These are phyloP conservation scores for Babesia ovata DNA, from an alignment of 169 alveolate species.

Conservation along the genomic window DNA sequence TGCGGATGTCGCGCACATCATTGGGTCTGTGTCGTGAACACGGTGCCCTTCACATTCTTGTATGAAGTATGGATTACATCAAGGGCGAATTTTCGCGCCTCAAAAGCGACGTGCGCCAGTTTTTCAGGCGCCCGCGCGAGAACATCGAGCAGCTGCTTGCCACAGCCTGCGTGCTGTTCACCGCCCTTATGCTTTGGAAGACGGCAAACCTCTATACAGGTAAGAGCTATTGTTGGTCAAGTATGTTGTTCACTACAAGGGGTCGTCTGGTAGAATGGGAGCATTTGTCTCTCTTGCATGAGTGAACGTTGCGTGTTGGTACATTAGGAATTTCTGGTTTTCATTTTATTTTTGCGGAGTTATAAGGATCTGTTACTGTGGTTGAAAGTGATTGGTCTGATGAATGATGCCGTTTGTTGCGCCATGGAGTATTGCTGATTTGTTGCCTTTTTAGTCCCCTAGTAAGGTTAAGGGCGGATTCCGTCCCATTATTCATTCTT, in stretches of 20 bases:
- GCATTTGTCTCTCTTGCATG: neutral
- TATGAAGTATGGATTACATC: slow-evolving; percentile 45
- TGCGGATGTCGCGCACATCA: no score
- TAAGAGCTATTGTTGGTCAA: neutral
- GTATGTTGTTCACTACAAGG: no score
- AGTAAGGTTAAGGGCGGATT: neutral
- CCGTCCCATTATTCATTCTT: no score
- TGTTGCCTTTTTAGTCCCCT: neutral
- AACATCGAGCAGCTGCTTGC: slow-evolving; percentile 52
- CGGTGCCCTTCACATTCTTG: neutral
- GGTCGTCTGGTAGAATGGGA: neutral
- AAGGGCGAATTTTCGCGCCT: slow-evolving; percentile 21
- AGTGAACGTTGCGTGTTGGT: neutral
- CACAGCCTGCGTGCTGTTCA: slow-evolving; percentile 43
- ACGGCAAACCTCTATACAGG: slow-evolving; percentile 56
- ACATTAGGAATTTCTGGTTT: no score
- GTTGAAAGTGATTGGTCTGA: no score
- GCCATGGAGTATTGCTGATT: neutral
- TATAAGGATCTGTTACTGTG: no score
- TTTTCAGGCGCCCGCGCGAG: slow-evolving; percentile 54
- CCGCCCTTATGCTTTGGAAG: slow-evolving; percentile 69
- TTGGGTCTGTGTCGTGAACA: no score
- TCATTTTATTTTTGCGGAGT: no score
- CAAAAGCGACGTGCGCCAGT: slow-evolving; percentile 43
- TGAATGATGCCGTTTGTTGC: no score